These are phyloP conservation scores for Plantago major DNA, from an alignment of 257 asterid species.

Conservation along the genomic window DNA sequence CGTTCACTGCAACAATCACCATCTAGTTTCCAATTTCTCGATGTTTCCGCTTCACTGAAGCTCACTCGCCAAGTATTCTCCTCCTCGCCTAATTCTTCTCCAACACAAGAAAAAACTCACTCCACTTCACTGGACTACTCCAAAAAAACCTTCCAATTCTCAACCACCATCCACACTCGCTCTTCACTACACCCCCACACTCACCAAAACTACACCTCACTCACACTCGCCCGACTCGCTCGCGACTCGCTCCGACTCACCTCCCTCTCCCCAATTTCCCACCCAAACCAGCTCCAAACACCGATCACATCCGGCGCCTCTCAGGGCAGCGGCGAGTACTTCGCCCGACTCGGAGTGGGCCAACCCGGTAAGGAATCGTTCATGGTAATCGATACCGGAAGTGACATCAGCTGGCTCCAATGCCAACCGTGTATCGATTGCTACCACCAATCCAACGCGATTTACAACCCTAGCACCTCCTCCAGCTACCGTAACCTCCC, in stretches of 20 bases:
- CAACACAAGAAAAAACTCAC: not conserved
- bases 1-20: not conserved
- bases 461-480: constrained; percentile 49
- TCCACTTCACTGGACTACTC: not conserved
- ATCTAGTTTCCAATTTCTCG: constrained; percentile 6
- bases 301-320: constrained; percentile 59
- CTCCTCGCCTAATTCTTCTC: not conserved
- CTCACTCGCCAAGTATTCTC: constrained; percentile 23
- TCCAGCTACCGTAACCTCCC: constrained; percentile 36
- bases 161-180: constrained; percentile 58
- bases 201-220: constrained; percentile 37
- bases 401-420: constrained; percentile 81
- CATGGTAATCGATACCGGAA: constrained; percentile 62
- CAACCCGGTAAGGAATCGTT: constrained; percentile 39
- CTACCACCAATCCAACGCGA: constrained; percentile 59
- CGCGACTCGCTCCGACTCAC: constrained; percentile 20
- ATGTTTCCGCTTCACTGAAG: constrained; percentile 23
- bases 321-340: constrained; percentile 78
- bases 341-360: constrained; percentile 66
- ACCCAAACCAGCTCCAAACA: constrained; percentile 32
- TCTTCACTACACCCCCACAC: constrained; percentile 23
- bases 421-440: constrained; percentile 66
- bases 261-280: constrained; percentile 2
- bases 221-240: constrained; percentile 26
- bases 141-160: too few relatives aligned